Base-by-base conservation (phyloP, 192 early-diverging fungal genomes). In the Backusella luteola region DNA sequence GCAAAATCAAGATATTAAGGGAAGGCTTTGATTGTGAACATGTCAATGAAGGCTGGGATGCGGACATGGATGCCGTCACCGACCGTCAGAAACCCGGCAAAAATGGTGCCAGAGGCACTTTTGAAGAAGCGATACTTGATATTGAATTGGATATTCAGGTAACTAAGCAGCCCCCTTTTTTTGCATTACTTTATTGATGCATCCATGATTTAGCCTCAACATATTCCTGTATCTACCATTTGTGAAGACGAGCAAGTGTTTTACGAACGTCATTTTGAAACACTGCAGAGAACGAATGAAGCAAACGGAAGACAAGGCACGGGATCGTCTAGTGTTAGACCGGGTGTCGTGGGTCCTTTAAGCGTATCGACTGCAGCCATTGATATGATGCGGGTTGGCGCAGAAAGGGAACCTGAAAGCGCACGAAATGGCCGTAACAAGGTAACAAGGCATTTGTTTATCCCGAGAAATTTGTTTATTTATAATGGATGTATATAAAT, bases 161-260 rank as follows among this genome's bases (percentile, higher is more conserved):
- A 83, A 76, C 32, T 11, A 67, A 29, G 32, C 7, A 67, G 15
- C 7, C 6, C n/a, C 29, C 35, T 8, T 72, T 32, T 46, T 32
- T 52, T 32, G 6, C 17, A 34, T n/a, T 5, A 15, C 6, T 12
- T 56, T 38, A 53, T 21, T 11, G 23, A 49, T 23, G 34, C 53
- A 34, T 73, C 17, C 17, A 26, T 39, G 9, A 12, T 23, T 42
- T 79, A 93, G 92, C 83, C 90, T 7, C 83, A 85, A 2, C 76
- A 89, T 23, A 86, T 89, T 75, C 89, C 91, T 75, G 83, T 87
- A 38, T 76, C 87, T n/a, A 89, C 95, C 14, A 80, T 82, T 0
- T 93, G 94, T 14, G 96, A 97, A 81, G 91, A 95, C 69, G 95
- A 98, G 76, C 95, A 98, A 81, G 82, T 83, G 2, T 98, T 98